Base-by-base conservation (phyloP, 805 yeast genomes). In the Teunomyces pallodes region DNA sequence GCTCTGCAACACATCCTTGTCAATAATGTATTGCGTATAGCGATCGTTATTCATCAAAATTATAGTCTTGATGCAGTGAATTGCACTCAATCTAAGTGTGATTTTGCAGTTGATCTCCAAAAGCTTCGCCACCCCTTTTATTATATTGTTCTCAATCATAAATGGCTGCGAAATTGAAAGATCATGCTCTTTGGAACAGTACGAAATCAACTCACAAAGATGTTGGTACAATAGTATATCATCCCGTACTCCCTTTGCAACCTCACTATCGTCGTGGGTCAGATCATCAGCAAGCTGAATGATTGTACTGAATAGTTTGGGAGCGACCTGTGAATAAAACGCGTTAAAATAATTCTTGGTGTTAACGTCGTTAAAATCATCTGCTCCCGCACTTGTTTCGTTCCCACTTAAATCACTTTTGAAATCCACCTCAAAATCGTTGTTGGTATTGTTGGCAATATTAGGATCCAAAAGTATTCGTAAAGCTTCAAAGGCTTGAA, bases 401-500 rank as follows among this genome's bases (percentile, higher is more conserved):
- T 28, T 27, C 5, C 29, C 33, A 12, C n/a, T 32, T 9, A 5
- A 14, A 32, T 32, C 35, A 16, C 4, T 32, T 32, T 38, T 38
- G 30, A 38, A 38, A 6, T 38, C 39, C 17, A 43, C 46, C 24
- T 44, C 50, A n/a, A 49, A 35, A 5, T 46, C 46, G 9, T 50
- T 47, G 26, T 45, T 48, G 2, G 57, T 27, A 16, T 17, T 27
- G 9, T 57, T 67, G 4, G 70, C 72, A 13, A 67, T 66, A 48
- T 65, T 69, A 1, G 88, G 84, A 58, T 87, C 91, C 10, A 91
- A 70, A 30, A 91, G 65, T 1, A 84, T 82, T 60, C 84, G 84
- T 43, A 91, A 66, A 1, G 96, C 96, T 65, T 90, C 97, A 53
- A 80, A 83, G 0, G 91, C 86, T 63, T 90, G 97, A 5, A 87